These are phyloP conservation scores for Neofusicoccum ribis DNA, from an alignment of 2,329 filamentous ascomycete genomes.

Conservation along the genomic window DNA sequence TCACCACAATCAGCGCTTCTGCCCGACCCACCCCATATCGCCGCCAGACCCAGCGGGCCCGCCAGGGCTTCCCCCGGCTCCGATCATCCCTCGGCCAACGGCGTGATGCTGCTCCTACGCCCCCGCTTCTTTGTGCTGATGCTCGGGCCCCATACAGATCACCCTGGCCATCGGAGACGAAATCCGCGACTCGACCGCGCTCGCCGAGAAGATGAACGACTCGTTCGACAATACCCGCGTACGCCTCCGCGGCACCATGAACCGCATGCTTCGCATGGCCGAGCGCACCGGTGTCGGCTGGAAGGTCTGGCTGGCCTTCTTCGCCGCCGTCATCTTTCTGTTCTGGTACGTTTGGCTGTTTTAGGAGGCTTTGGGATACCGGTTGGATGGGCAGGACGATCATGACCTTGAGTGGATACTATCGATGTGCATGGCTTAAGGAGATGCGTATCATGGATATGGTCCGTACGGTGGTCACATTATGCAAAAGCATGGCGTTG, in stretches of 20 bases:
- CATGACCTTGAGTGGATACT: not conserved
- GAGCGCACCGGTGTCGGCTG: slow-evolving; percentile 91
- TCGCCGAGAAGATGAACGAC: slow-evolving; percentile 96
- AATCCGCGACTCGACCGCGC: slow-evolving; percentile 82
- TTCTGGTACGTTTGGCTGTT: slow-evolving; percentile 95
- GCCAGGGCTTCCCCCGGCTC: not conserved
- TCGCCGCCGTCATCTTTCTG: slow-evolving; percentile 75
- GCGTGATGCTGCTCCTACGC: no score
- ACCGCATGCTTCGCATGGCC: slow-evolving; percentile 94
- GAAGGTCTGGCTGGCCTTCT: slow-evolving; percentile 91
- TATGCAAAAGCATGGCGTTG: slow-evolving; percentile 19
- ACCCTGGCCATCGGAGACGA: slow-evolving; percentile 92
- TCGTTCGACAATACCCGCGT: slow-evolving; percentile 83
- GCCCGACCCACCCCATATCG: no score
- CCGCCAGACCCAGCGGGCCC: no score
- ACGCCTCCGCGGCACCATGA: slow-evolving; percentile 89
- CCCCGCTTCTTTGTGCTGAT: not conserved
- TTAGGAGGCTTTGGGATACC: slow-evolving; percentile 35
- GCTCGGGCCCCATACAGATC: slow-evolving; percentile 58
- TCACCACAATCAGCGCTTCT: no score
- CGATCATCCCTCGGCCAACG: not conserved
- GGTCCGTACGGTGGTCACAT: slow-evolving; percentile 7
- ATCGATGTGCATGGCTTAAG: slow-evolving; percentile 8
- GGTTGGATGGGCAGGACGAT: not conserved
- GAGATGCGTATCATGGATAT: slow-evolving; percentile 3